Base-by-base conservation (phyloP, 1,139 yeast species). In the Arxiozyma slooffiae region DNA sequence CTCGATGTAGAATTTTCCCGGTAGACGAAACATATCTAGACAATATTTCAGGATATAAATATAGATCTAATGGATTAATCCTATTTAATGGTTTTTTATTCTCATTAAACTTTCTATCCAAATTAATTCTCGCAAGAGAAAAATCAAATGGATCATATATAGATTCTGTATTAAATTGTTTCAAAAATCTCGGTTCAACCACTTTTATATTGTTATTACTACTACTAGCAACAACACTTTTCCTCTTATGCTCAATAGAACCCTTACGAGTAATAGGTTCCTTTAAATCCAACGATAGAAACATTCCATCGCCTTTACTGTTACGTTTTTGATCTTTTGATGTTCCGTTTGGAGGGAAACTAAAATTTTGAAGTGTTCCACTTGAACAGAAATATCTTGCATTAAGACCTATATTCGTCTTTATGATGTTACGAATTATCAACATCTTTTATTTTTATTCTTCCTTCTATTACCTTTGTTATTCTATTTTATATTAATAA, bases 61-160 rank as follows among this genome's bases (percentile, higher is more conserved):
- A 84, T 53, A 81, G 75, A 60, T 79, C 81, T 47, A 77, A 66
- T 24, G 92, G 90, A 57, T 83, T 78, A 44, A 82, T 73, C 18
- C 81, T 83, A 7, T 51, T 49, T 17, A 51, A 30, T 8, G 50
- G 51, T 47, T 75, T 71, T 8, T 53, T 47, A 16, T 53, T 51
- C 6, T 56, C 46, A 17, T 51, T 52, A 36, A 52, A 44, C 53
- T 64, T 67, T 48, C 56, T 64, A 26, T 70, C 72, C 17, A 70
- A 54, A 46, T 63, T 58, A n/a, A 77, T 60, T 55, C 76, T 78
- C 46, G 80, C 78, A 61, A 77, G 67, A 43, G 86, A 79, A 57
- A 84, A 83, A 67, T 84, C 90, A 69, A 82, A 84, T 48, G 94
- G 90, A 58, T 82, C 87, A 61, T 84, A 83, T 1, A 76, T 73